phyloP scores from a whole-genome alignment of 1,284 basidiomycete genomes.

The Sporisorium scitamineum region DNA sequence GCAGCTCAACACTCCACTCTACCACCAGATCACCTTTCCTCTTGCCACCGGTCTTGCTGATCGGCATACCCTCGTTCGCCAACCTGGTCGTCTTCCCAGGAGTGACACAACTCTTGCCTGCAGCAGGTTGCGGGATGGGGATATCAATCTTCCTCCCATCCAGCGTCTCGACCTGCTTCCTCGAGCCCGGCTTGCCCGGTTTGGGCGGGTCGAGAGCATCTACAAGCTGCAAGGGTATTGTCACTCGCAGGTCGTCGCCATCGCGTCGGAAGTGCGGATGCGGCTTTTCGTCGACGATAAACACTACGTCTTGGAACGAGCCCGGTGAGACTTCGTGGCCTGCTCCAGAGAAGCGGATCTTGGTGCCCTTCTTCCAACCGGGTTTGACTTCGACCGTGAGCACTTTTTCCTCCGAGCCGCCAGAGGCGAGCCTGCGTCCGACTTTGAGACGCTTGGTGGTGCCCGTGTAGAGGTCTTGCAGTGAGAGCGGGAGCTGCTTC shows the following conservation, averaged over 20 bases:
- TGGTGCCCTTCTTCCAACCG: conserved; percentile 69
- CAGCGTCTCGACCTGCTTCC: conserved; percentile 54
- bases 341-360: conserved; percentile 65
- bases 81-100: conserved; percentile 64
- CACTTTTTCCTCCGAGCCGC: conserved; percentile 87
- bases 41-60: conserved; percentile 62
- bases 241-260: conserved; percentile 62
- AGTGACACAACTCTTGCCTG: conserved; percentile 52
- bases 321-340: conserved; percentile 66
- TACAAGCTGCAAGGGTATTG: conserved; percentile 54
- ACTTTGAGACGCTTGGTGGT: conserved; percentile 90
- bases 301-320: conserved; percentile 65
- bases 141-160: conserved; percentile 63
- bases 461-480: conserved; percentile 92
- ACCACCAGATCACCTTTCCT: conserved; percentile 66
- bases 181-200: conserved; percentile 49
- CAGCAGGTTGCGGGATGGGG: conserved; percentile 54
- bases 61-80: conserved; percentile 67
- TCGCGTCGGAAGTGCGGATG: conserved; percentile 61
- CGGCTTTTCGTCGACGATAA: conserved; percentile 67
- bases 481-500: conserved; percentile 84
- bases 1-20: conserved; percentile 64
- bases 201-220: conserved; percentile 67
- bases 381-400: conserved; percentile 71
- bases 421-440: conserved; percentile 79